These are phyloP conservation scores for Brassica rapa DNA, from an alignment of 345 rosid species.

Conservation along the genomic window DNA sequence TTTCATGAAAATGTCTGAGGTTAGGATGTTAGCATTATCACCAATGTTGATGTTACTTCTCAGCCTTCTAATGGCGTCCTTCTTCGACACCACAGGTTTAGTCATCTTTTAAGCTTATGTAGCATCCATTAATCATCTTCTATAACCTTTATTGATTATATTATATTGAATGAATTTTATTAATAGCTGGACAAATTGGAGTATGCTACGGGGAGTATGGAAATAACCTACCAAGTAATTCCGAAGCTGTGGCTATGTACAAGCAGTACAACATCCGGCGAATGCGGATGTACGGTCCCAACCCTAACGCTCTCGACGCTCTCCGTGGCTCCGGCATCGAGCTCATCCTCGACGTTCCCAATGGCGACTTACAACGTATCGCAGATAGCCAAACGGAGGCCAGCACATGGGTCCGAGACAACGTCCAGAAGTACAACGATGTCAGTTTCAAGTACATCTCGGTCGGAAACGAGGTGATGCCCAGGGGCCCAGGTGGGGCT, in stretches of 20 bases:
- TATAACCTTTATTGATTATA: neutral
- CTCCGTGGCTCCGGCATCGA: slow-evolving; percentile 55
- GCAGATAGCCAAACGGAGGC: slow-evolving; percentile 44
- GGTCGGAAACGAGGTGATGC: slow-evolving; percentile 46
- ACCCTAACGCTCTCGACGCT: slow-evolving; percentile 45
- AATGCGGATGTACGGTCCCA: slow-evolving; percentile 39
- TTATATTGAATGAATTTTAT: neutral
- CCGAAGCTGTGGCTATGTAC: slow-evolving; percentile 30
- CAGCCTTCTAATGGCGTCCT: neutral
- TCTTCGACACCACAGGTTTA: neutral
- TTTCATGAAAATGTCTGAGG: neutral
- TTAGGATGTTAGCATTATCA: neutral
- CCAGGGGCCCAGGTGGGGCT: neutral
- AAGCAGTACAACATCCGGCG: slow-evolving; percentile 31
- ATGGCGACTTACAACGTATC: slow-evolving; percentile 8
- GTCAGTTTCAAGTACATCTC: slow-evolving; percentile 51
- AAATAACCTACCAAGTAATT: slow-evolving; percentile 27
- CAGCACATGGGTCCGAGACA: slow-evolving; percentile 41
- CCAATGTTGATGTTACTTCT: neutral
- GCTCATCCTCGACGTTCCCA: slow-evolving; percentile 47
- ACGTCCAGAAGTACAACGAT: slow-evolving; percentile 36
- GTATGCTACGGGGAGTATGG: slow-evolving; percentile 43
- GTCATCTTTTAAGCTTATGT: neutral
- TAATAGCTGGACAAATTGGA: slow-evolving; percentile 42
- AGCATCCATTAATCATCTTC: neutral